Base-by-base conservation (phyloP, 2,329 filamentous ascomycete genomes). In the Verticillium tricorpus region DNA sequence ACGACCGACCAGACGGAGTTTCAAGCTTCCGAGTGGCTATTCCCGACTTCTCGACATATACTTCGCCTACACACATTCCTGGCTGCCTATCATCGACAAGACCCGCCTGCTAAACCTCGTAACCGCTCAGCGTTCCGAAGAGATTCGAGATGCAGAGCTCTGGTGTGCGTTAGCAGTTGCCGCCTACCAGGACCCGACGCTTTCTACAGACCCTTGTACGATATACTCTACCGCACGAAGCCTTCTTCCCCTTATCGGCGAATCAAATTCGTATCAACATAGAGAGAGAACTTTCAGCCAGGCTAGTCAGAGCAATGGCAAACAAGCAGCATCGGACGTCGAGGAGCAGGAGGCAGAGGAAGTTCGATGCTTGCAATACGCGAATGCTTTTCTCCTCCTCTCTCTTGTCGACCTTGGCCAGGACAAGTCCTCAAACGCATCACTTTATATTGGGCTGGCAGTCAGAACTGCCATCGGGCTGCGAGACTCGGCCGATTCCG, bases 11-110 rank as follows among this genome's bases (percentile, higher is more conserved):
- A 22, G 12, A 12, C 45, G 45, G 22, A 52, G 19, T 19, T 52
- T 22, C 11, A 52, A 52, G 19, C 45, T 52, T 11, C 86, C 82
- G 17, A 69, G 72, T 17, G 82, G 85, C 68, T 84, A 81, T 69
- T 87, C 80, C 77, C 78, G 82, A 2, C 79, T 93, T 4, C 76
- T 93, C 45, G 88, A 92, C 66, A 81, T 89, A 5, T 93, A 92
- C 70, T 90, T 91, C 63, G 85, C 89, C 1, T 91, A 91, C 67
- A 91, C 88, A 0, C 89, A 93, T 70, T 86, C 84, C 60, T 93
- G 90, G 90, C 80, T 93, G 31, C 90, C 90, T 0, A 86, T 93
- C 31, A 78, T 89, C 12, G 87, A 92, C 65, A 89, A 87, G 64
- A 83, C 89, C 57, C 81, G 83, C 52, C 76, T 91, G 57, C 69